Evolutionary conservation across 2,329 filamentous ascomycete genomes (phyloP).

Genomic region (Huntiella decipiens): DNA sequence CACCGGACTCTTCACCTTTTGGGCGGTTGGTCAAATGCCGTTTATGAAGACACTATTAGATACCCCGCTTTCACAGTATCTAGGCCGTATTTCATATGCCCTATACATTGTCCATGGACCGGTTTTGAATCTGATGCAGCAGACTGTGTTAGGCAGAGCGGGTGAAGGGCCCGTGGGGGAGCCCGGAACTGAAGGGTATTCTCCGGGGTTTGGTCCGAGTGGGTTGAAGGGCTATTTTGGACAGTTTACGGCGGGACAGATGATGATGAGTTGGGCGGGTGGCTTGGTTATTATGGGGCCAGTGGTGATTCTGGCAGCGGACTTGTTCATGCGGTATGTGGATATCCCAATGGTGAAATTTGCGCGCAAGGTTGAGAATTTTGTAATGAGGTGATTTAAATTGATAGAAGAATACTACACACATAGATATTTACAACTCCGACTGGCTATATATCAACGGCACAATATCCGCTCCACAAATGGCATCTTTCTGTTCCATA

Average conservation of each 20-base stretch:
- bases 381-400: slow-evolving; percentile 1
- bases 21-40: slow-evolving; percentile 27
- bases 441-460: slow-evolving; percentile 3
- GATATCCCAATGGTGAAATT: slow-evolving; percentile 12
- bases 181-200: slow-evolving; percentile 5
- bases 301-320: slow-evolving; percentile 11
- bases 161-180: slow-evolving; percentile 7
- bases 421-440: slow-evolving; percentile 1
- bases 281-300: slow-evolving; percentile 11
- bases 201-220: slow-evolving; percentile 4
- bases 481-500: slow-evolving; percentile 12
- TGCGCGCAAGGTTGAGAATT: slow-evolving; percentile 7
- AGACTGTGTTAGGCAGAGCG: slow-evolving; percentile 3
- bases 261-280: slow-evolving; percentile 10
- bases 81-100: slow-evolving; percentile 41
- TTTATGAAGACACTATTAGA: slow-evolving; percentile 33
- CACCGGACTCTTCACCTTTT: slow-evolving; percentile 33
- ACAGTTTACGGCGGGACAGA: slow-evolving; percentile 7
- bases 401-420: background rate
- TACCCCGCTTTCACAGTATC: slow-evolving; percentile 30
- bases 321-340: slow-evolving; percentile 10
- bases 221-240: slow-evolving; percentile 11
- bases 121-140: slow-evolving; percentile 10
- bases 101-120: slow-evolving; percentile 37
- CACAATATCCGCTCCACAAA: slow-evolving; percentile 11